A percentile compares a stretch with the other conserved stretches of the same genome.
Conservation (phyloP, 441 rosid genomes). For the Francoa sonchifolia region DNA sequence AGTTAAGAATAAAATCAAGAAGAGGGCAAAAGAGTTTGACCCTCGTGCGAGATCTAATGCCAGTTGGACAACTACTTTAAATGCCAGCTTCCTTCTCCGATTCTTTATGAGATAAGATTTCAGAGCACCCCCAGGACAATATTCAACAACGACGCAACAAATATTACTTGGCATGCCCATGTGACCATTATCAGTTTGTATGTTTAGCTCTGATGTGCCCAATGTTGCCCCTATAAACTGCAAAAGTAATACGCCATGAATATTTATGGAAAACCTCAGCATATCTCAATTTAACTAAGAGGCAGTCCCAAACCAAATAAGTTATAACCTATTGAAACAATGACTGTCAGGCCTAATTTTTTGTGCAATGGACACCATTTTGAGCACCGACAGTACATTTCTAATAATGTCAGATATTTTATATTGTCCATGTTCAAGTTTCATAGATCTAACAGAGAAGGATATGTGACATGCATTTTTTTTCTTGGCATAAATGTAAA, state of each 20-base stretch:
- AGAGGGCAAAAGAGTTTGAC: constrained; percentile 20
- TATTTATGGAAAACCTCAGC: constrained; percentile 2
- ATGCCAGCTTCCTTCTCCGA: constrained; percentile 69
- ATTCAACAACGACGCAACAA: constrained; percentile 92
- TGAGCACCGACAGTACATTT: background rate
- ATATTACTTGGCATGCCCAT: constrained; percentile 67
- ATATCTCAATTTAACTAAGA: background rate
- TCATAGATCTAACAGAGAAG: background rate
- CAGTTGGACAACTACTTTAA: constrained; percentile 79
- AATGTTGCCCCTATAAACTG: constrained; percentile 92
- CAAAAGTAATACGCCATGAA: constrained; percentile 8
- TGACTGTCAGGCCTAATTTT: no score
- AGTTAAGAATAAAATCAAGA: background rate
- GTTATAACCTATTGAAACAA: constrained; percentile 1
- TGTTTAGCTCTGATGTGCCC: constrained; percentile 66
- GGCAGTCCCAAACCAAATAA: no score
- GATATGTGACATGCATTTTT: no score
- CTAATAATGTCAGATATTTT: no score
- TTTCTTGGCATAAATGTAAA: no score
- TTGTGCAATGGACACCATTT: background rate
- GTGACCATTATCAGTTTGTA: constrained; percentile 69
- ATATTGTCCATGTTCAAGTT: background rate
- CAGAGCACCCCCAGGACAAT: constrained; percentile 83
- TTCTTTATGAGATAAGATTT: constrained; percentile 73
- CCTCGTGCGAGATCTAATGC: constrained; percentile 96